These are phyloP conservation scores for Nakazawaea wickerhamii DNA, from an alignment of 805 yeast genomes.

Conservation along the genomic window DNA sequence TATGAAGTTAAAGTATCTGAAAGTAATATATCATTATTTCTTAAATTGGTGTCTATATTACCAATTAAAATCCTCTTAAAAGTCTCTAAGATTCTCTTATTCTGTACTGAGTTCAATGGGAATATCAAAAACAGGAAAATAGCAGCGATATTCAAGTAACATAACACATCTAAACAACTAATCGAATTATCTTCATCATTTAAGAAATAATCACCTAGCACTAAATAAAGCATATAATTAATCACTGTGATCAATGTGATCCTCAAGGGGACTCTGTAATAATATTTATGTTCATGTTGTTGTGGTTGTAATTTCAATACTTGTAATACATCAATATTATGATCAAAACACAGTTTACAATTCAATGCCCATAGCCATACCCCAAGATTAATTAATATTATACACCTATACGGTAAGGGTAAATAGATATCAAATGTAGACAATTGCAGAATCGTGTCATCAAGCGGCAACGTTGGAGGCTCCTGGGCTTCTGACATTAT, in stretches of 20 bases:
- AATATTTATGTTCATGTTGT: constrained; percentile 18
- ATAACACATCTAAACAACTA: constrained; percentile 28
- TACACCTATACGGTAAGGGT: constrained; percentile 49
- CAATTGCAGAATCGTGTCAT: constrained; percentile 12
- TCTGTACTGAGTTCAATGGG: constrained; percentile 24
- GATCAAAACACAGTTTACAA: constrained; percentile 31
- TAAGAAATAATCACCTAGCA: constrained; percentile 16
- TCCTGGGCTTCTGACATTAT: constrained; percentile 8
- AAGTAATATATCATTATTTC: constrained; percentile 76
- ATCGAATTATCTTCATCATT: constrained; percentile 20
- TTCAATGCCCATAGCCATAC: constrained; percentile 49
- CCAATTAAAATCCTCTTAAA: constrained; percentile 52
- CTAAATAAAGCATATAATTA: constrained; percentile 25
- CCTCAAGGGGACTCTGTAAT: constrained; percentile 16
- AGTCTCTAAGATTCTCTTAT: constrained; percentile 45
- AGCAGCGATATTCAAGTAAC: constrained; percentile 31
- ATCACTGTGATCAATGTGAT: constrained; percentile 21
- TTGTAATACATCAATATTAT: constrained; percentile 39
- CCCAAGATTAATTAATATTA: constrained; percentile 44
- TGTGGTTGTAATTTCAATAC: constrained; percentile 33
- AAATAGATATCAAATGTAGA: constrained; percentile 27
- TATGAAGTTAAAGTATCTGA: constrained; percentile 86
- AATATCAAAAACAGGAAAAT: constrained; percentile 31
- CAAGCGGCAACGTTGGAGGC: constrained; percentile 9
- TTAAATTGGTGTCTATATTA: constrained; percentile 47